phyloP scores from a whole-genome alignment of 208 protist genomes.

The Wallacemonas collosoma region DNA sequence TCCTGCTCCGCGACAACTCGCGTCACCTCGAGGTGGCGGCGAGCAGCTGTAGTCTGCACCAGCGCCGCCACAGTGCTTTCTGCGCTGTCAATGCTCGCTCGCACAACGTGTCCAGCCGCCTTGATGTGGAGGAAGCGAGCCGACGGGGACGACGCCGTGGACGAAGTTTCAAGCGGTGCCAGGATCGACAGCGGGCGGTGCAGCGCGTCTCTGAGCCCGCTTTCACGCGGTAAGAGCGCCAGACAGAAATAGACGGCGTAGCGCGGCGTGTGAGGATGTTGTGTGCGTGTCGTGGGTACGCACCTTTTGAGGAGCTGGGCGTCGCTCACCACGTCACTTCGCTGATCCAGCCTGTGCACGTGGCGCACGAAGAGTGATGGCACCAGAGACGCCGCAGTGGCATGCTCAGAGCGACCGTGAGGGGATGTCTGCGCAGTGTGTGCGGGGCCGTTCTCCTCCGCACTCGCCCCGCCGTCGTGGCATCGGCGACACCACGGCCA shows the following conservation, averaged over 20 bases:
- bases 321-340: neutral
- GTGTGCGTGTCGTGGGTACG: neutral
- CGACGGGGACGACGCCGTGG: neutral
- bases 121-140: slow-evolving; percentile 9
- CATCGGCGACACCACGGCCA: neutral
- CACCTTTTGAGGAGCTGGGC: neutral
- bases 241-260: slow-evolving; percentile 10
- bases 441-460: no score
- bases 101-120: slow-evolving; percentile 3
- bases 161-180: no score
- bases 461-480: neutral
- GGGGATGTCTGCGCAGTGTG: no score
- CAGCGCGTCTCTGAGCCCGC: neutral
- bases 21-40: slow-evolving; percentile 9
- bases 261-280: neutral
- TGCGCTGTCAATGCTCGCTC: neutral
- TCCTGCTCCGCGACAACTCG: slow-evolving; percentile 1
- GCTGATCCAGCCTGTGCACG: neutral
- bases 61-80: neutral
- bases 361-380: neutral
- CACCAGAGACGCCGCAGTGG: neutral
- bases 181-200: neutral
- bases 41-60: neutral
- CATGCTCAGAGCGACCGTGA: no score
- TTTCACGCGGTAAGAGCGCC: neutral